phyloP scores from a whole-genome alignment of 805 yeast species.

The Yamadazyma nakazawae region DNA sequence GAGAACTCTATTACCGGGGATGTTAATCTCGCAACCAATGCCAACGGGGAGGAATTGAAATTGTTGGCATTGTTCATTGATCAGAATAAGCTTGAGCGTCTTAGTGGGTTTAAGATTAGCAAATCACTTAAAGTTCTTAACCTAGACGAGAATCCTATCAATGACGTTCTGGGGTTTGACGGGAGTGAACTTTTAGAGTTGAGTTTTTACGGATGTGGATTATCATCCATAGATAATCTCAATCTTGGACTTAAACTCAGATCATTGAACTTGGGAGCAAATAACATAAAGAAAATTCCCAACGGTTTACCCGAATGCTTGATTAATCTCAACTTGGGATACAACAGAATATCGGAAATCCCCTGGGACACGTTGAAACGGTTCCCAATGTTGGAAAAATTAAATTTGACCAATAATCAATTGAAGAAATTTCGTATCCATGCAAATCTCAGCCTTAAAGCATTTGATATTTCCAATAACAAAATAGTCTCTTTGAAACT shows the following conservation, averaged over 20 bases:
- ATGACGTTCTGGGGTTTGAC: slow-evolving; percentile 5
- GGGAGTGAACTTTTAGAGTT: slow-evolving; percentile 14
- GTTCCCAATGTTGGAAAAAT: slow-evolving; percentile 5
- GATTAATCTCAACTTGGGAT: slow-evolving; percentile 9
- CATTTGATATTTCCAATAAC: slow-evolving; percentile 17
- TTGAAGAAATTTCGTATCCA: not conserved
- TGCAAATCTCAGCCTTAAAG: slow-evolving; percentile 6
- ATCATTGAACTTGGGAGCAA: slow-evolving; percentile 15
- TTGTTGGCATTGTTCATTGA: slow-evolving; percentile 17
- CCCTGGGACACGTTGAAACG: slow-evolving; percentile 6
- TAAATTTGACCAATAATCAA: slow-evolving; percentile 15
- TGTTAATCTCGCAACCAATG: slow-evolving; percentile 14
- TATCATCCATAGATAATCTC: slow-evolving; percentile 11
- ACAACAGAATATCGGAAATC: slow-evolving; percentile 11
- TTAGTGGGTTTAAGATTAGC: slow-evolving; percentile 16
- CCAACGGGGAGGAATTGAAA: slow-evolving; percentile 10
- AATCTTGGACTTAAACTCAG: slow-evolving; percentile 1
- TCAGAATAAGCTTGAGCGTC: slow-evolving; percentile 13
- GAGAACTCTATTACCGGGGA: slow-evolving; percentile 16
- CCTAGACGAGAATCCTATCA: slow-evolving; percentile 17
- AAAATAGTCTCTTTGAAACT: slow-evolving; percentile 4
- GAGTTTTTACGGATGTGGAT: slow-evolving; percentile 18
- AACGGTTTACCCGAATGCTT: slow-evolving; percentile 11
- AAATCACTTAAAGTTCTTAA: slow-evolving; percentile 12
- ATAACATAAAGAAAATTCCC: slow-evolving; percentile 8